Percentiles rank a stretch among this genome's conserved stretches.
These are phyloP conservation scores for Cryphonectria nitschkei DNA, from an alignment of 2,329 filamentous ascomycete genomes.

Conservation along the genomic window DNA sequence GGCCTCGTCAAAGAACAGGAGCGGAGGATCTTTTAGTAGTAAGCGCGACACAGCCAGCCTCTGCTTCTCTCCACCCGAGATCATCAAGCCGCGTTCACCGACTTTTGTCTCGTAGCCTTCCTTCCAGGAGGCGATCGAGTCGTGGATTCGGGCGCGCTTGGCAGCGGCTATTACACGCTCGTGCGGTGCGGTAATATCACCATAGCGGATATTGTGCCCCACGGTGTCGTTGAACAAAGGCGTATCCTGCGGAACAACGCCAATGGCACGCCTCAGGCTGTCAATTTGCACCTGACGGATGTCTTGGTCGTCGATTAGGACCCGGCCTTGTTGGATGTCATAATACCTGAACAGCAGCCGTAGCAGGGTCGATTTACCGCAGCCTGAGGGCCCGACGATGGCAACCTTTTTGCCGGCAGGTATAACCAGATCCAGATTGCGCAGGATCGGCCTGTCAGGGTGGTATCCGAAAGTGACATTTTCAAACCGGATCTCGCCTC, in stretches of 20 bases:
- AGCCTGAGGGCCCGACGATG: slow-evolving; percentile 91
- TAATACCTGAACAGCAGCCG: slow-evolving; percentile 93
- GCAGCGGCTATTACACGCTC: slow-evolving; percentile 79
- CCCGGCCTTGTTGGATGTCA: slow-evolving; percentile 81
- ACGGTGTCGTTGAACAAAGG: slow-evolving; percentile 97
- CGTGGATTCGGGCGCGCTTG: slow-evolving; percentile 80
- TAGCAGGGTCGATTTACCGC: slow-evolving; percentile 93
- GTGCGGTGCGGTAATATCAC: slow-evolving; percentile 73
- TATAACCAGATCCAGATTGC: slow-evolving; percentile 83
- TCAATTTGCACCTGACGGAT: slow-evolving; percentile 81
- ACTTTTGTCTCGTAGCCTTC: slow-evolving; percentile 92
- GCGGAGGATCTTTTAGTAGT: slow-evolving; percentile 84
- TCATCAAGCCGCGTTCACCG: slow-evolving; percentile 95
- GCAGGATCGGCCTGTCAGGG: slow-evolving; percentile 82
- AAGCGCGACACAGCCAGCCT: slow-evolving; percentile 81
- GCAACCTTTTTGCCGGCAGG: slow-evolving; percentile 96
- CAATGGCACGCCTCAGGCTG: slow-evolving; percentile 82
- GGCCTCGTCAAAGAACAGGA: slow-evolving; percentile 95
- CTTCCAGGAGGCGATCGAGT: slow-evolving; percentile 77
- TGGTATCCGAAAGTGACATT: slow-evolving; percentile 92
- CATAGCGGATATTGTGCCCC: slow-evolving; percentile 93
- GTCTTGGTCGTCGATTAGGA: slow-evolving; percentile 92
- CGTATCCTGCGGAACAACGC: slow-evolving; percentile 96
- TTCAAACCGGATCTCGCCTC: slow-evolving; percentile 91
- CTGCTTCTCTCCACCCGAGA: slow-evolving; percentile 93